Percentiles rank a stretch among this genome's conserved stretches.
phyloP scores from a whole-genome alignment of 306 rosid species.

The Trifolium subterraneum region DNA sequence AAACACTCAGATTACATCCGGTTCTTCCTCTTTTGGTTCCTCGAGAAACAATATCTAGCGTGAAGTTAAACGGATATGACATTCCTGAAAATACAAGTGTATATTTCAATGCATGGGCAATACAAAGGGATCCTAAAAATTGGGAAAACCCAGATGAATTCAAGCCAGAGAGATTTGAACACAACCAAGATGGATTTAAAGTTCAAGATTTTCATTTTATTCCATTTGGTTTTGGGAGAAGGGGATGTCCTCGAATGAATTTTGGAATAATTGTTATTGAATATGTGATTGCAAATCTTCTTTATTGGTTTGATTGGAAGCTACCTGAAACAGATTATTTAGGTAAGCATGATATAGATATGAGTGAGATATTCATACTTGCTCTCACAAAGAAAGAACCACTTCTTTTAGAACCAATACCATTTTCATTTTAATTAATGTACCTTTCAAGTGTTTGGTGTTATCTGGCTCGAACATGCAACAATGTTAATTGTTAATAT shows the following conservation, averaged over 20 bases:
- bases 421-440: neutral
- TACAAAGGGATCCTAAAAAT: neutral
- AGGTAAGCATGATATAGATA: neutral
- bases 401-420: neutral
- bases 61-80: neutral
- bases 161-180: neutral
- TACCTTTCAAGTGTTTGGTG: neutral
- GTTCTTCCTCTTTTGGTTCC: neutral
- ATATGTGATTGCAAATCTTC: neutral
- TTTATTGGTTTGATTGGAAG: slow-evolving; percentile 5
- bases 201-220: neutral
- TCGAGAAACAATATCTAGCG: neutral
- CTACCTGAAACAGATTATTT: neutral
- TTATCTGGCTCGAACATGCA: too few species aligned
- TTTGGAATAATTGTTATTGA: neutral
- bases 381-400: neutral
- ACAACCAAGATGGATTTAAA: neutral
- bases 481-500: too few species aligned
- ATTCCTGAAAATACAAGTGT: neutral
- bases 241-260: neutral
- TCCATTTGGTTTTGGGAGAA: slow-evolving; percentile 9
- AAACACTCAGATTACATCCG: neutral
- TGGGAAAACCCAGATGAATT: neutral
- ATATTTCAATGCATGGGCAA: neutral
- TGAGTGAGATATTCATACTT: neutral